phyloP scores from a whole-genome alignment of 139 green algal genomes.

The Chlamydomonas incerta region DNA sequence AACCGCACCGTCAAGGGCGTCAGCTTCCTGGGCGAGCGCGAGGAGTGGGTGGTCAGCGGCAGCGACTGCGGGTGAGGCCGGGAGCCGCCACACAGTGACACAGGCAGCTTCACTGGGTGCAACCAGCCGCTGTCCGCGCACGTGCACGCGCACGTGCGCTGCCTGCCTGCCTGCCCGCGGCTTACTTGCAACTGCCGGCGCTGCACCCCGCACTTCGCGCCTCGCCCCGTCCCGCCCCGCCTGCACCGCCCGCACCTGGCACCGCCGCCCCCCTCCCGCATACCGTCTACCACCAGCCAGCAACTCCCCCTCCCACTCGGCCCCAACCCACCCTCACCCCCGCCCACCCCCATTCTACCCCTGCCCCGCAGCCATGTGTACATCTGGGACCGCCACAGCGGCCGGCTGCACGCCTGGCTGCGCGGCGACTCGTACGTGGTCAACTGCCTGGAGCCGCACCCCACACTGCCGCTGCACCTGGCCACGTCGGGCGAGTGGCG shows the following conservation, averaged over 20 bases:
- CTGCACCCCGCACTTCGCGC: too few relatives aligned
- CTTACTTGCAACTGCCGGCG: too few relatives aligned
- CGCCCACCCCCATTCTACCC: neutral
- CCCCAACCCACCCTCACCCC: neutral
- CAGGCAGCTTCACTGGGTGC: too few relatives aligned
- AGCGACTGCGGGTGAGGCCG: slow-evolving; percentile 59
- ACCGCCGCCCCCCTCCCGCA: too few relatives aligned
- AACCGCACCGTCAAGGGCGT: slow-evolving; percentile 64
- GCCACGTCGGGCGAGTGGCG: slow-evolving; percentile 52
- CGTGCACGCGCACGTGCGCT: too few relatives aligned
- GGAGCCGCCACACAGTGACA: too few relatives aligned
- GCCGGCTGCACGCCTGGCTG: slow-evolving; percentile 19
- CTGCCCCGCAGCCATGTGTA: slow-evolving; percentile 39
- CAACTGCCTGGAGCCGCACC: slow-evolving; percentile 76
- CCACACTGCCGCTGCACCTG: slow-evolving; percentile 52
- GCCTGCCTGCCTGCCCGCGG: too few relatives aligned
- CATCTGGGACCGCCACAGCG: slow-evolving; percentile 46
- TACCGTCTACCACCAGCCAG: neutral
- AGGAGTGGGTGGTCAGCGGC: slow-evolving; percentile 68
- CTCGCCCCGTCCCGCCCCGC: too few relatives aligned
- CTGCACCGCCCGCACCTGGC: neutral
- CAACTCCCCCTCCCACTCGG: neutral
- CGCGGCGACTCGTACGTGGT: slow-evolving; percentile 54
- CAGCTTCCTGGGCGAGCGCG: slow-evolving; percentile 35
- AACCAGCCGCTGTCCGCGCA: too few relatives aligned